Base-by-base conservation (phyloP, 2,329 filamentous ascomycete species). In the Stagonosporopsis vannaccii region DNA sequence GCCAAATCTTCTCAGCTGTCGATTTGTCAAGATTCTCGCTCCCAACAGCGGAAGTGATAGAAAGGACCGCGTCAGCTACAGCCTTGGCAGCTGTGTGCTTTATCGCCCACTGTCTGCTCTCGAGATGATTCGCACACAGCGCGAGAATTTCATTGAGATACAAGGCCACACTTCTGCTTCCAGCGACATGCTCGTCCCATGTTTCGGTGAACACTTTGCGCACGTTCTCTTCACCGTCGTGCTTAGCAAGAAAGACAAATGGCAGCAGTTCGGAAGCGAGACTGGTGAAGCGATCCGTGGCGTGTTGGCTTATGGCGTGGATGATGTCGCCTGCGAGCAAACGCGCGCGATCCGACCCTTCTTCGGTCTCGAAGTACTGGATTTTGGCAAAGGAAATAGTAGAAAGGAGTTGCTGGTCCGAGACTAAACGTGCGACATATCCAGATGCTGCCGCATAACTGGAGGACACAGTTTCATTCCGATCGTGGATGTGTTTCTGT, bases 131-230 rank as follows among this genome's bases (percentile, higher is more conserved):
- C 32, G 85, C 81, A 1, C 88, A 85, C 1, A 98, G 81, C 0
- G 76, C 78, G 4, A 90, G 82, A 63, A 98, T 96, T 76, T 99
- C 95, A 33, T 83, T 83, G 6, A 97, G 83, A 71, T 97, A 97
- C 1, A 97, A 84, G 42, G 90, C 84, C 5, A 97, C 91, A 0
- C 91, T 89, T 26, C 93, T 87, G 28, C 85, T 87, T 40, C 92
- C 93, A 45, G 93, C 94, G 0, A 96, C 93, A 69, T 96, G 93
- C 65, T 97, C 91, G 44, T 86, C 85, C 95, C 95, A 99, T 0
- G 92, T 91, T 53, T 92, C 90, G 33, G 86, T 82, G 70, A 96
- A 96, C n/a, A 87, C 85, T 62, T 91, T 89, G 52, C 85, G 84
- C 3, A 94, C 90, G 63, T 92, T 89, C 47, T 90, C 88, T 67